Evolutionary conservation across 805 yeast species (phyloP).

Genomic region (Teunomyces stri): DNA sequence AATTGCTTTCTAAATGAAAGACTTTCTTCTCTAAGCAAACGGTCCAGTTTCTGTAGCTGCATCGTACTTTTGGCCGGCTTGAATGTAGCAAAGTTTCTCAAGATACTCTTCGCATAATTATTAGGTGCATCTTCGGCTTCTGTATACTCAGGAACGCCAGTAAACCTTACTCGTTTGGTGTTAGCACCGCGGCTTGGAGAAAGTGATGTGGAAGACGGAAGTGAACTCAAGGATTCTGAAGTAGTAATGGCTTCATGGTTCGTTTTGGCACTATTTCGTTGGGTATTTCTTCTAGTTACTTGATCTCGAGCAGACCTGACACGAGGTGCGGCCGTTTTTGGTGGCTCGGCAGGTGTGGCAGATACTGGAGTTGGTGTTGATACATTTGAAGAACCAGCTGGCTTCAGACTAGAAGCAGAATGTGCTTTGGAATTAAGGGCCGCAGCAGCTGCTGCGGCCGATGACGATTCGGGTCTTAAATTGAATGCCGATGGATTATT

Average conservation of each 20-base stretch:
- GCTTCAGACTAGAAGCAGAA: background rate
- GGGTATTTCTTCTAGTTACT: constrained; percentile 28
- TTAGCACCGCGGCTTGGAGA: constrained; percentile 4
- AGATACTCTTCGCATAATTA: constrained; percentile 31
- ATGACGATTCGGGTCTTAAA: constrained; percentile 6
- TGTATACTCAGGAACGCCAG: constrained; percentile 50
- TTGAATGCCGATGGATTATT: constrained; percentile 27
- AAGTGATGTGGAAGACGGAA: constrained; percentile 8
- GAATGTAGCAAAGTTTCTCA: constrained; percentile 40
- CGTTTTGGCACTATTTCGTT: constrained; percentile 23
- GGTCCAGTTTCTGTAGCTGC: constrained; percentile 33
- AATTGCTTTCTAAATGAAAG: constrained; percentile 25
- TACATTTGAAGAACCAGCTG: constrained; percentile 1
- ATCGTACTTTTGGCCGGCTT: constrained; percentile 9
- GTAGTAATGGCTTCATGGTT: background rate
- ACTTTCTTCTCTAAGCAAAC: constrained; percentile 39
- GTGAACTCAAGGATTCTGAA: background rate
- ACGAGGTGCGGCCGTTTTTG: background rate
- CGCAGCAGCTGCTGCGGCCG: background rate
- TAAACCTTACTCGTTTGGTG: constrained; percentile 48
- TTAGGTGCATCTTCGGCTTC: constrained; percentile 59
- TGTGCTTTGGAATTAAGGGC: background rate
- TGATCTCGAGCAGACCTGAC: constrained; percentile 17
- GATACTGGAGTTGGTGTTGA: background rate
- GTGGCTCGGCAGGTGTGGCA: no score